Percentiles rank a stretch among this genome's conserved stretches.
phyloP scores from a whole-genome alignment of 2,329 filamentous ascomycete species.

The Fusarium nodosum region DNA sequence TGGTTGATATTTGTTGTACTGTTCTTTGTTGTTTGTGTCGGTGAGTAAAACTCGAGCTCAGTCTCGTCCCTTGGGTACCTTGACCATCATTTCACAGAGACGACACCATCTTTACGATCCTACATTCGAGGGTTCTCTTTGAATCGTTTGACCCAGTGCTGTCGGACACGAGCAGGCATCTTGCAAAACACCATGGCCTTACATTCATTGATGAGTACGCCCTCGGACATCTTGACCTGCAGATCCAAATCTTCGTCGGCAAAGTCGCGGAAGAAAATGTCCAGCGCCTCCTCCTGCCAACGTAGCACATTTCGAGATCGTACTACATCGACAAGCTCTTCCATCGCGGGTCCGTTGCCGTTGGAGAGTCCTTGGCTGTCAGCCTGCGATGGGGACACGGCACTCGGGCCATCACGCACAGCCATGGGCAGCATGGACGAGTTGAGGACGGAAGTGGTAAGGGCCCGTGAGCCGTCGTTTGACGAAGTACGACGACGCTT shows the following conservation, averaged over 20 bases:
- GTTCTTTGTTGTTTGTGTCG: slow-evolving; percentile 3
- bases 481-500: slow-evolving; percentile 54
- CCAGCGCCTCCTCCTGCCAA: slow-evolving; percentile 71
- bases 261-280: slow-evolving; percentile 72
- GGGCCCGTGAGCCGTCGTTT: slow-evolving; percentile 47
- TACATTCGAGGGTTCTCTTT: slow-evolving; percentile 54
- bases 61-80: background rate
- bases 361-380: slow-evolving; percentile 40
- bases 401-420: slow-evolving; percentile 38
- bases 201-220: slow-evolving; percentile 69
- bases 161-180: slow-evolving; percentile 66
- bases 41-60: background rate
- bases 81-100: background rate
- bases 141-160: slow-evolving; percentile 69
- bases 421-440: slow-evolving; percentile 50
- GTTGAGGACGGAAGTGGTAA: slow-evolving; percentile 43
- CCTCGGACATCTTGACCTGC: slow-evolving; percentile 71
- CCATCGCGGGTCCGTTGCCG: slow-evolving; percentile 48
- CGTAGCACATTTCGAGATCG: slow-evolving; percentile 57
- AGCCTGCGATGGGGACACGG: slow-evolving; percentile 39
- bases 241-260: slow-evolving; percentile 69
- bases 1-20: slow-evolving; percentile 15
- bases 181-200: slow-evolving; percentile 74
- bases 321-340: slow-evolving; percentile 60
- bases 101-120: background rate